phyloP scores from a whole-genome alignment of 1,284 basidiomycete species.

The Pseudozyma sp. region DNA sequence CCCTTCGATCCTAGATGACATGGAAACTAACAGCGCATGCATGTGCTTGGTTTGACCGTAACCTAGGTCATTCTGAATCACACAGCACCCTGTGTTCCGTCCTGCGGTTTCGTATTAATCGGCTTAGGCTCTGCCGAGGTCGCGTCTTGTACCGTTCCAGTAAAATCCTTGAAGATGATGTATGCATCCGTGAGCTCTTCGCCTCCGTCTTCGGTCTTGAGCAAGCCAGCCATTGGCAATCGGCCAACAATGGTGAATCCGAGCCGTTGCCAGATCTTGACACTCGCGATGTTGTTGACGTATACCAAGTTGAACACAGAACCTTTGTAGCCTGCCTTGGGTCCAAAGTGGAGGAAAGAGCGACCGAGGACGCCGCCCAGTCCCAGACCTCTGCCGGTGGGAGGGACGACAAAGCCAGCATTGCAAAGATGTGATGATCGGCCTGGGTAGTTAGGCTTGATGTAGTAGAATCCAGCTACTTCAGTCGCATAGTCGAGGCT shows the following conservation, averaged over 20 bases:
- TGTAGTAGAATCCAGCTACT: conserved; percentile 79
- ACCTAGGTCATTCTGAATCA: background rate
- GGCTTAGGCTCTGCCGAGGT: conserved; percentile 9
- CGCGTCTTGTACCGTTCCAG: conserved; percentile 25
- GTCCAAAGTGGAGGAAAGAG: conserved; percentile 83
- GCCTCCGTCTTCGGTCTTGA: conserved; percentile 73
- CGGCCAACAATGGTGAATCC: conserved; percentile 84
- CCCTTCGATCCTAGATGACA: no score
- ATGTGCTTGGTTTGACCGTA: no score
- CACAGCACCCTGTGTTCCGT: conserved; percentile 23
- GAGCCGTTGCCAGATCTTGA: conserved; percentile 85
- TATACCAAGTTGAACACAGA: conserved; percentile 96
- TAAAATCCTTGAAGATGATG: conserved; percentile 84
- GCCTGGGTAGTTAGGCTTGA: conserved; percentile 72
- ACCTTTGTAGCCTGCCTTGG: conserved; percentile 77
- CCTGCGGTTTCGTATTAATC: conserved; percentile 7
- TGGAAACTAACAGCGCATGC: no score
- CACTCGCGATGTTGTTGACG: conserved; percentile 80
- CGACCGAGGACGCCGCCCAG: conserved; percentile 81
- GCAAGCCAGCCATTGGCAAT: conserved; percentile 85
- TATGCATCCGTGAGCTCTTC: conserved; percentile 89
- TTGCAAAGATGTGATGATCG: conserved; percentile 92
- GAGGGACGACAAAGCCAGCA: conserved; percentile 87
- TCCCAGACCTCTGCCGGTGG: conserved; percentile 76
- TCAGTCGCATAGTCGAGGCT: conserved; percentile 12